Evolutionary conservation across 2,329 filamentous ascomycete genomes (phyloP), one percentile per base, ranked within the genome.

Genomic region (Colletotrichum sp.): DNA sequence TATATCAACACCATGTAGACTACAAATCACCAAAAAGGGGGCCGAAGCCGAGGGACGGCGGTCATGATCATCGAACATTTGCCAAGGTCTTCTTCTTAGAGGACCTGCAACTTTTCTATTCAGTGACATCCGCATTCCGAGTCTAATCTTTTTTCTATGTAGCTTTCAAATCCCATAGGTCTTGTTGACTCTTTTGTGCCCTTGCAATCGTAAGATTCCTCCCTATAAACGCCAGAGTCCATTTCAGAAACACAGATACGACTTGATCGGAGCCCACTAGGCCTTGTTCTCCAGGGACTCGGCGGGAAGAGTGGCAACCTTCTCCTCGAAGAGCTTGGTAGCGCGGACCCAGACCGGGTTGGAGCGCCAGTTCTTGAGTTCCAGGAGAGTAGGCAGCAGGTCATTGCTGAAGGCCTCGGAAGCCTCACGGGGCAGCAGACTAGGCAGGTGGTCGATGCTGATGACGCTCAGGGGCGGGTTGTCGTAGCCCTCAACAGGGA

Each of bases 391-490:
- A 24, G 95, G 95, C 81, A 98, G 88, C 79, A 98, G 88, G 64
- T 94, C 94, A 68, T 90, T 88, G 84, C 93, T 95, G 87, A 98
- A 98, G 24, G 93, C 93, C 86, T 98, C 96, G 59, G 93, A 95
- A 30, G 95, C 93, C 87, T 98, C 96, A 69, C 96, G 90, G 2
- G 96, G 95, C 49, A 99, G 89, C 79, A 98, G 90, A 69, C 92
- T 94, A 6, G 95, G 95, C 68, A 98, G 89, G 83, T 98, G 95
- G 85, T 98, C 95, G 81, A 98, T 97, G 83, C 92, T 94, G 85
- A 98, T 98, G 80, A 98, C 95, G 64, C 91, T 93, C 72, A 98
- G 86, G 9, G 91, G 90, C 1, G 92, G 90, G 69, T 87, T 87
- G 71, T 87, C 83, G 85, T 89, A 81, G 89, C 92, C 85, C 39